Conservation (phyloP, 139 green algal genomes). For the Auxenochlorella pyrenoidosa region DNA sequence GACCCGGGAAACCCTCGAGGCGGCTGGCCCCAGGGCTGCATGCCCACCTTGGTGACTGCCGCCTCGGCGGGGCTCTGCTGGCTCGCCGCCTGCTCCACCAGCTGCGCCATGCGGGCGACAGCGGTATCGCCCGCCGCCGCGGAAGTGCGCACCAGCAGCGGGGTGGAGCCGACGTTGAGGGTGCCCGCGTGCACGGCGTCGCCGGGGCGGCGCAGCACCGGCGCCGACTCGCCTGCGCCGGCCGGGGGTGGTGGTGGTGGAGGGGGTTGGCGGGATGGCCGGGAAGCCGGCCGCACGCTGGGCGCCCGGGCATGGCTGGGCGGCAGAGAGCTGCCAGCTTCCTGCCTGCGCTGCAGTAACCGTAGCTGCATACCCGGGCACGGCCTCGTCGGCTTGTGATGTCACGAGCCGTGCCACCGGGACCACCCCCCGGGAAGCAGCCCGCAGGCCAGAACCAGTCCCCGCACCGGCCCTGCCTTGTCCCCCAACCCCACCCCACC, state of each 20-base stretch:
- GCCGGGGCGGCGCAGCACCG: conserved; percentile 64
- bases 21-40: neutral
- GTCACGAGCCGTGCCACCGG: no score
- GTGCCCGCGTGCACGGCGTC: conserved; percentile 65
- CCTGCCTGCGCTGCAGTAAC: no score
- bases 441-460: no score
- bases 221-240: conserved; percentile 46
- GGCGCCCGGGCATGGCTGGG: no score
- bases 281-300: neutral
- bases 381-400: no score
- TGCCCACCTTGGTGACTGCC: conserved; percentile 48
- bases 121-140: conserved; percentile 67
- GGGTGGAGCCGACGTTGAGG: conserved; percentile 62
- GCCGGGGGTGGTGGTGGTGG: neutral
- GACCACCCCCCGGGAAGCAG: no score
- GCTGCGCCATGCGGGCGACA: conserved; percentile 67
- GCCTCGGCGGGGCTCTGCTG: conserved; percentile 61
- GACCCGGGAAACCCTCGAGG: neutral
- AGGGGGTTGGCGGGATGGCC: neutral
- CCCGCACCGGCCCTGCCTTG: no score
- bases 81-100: conserved; percentile 66
- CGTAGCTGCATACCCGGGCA: no score
- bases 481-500: conserved; percentile 66
- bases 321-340: no score
- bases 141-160: conserved; percentile 63